phyloP scores from a whole-genome alignment of 2,329 filamentous ascomycete species.

The Davidsoniella virescens region DNA sequence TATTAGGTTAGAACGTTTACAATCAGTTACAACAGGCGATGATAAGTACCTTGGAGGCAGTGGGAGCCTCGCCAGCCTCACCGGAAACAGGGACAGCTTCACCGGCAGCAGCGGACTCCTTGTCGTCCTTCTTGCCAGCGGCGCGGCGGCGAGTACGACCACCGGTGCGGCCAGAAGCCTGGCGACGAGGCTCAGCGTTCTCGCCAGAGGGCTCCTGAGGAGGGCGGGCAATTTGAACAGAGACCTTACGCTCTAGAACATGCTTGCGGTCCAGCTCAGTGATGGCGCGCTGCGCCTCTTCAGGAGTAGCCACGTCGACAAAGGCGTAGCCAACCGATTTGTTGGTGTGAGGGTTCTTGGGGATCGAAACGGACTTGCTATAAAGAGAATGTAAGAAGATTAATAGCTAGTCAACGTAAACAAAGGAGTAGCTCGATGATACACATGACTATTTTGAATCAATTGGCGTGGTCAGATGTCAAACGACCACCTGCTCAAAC shows the following conservation, averaged over 20 bases:
- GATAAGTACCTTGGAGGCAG: conserved; percentile 14
- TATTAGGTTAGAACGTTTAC: neutral
- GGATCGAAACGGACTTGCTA: conserved; percentile 97
- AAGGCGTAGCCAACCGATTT: conserved; percentile 98
- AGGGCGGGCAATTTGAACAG: conserved; percentile 95
- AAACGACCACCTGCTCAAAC: neutral
- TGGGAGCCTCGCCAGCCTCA: conserved; percentile 30
- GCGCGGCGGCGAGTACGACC: conserved; percentile 52
- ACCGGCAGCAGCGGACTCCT: conserved; percentile 14
- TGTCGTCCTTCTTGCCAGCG: conserved; percentile 33
- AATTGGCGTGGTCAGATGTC: neutral
- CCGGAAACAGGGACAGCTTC: conserved; percentile 23
- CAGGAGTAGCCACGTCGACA: conserved; percentile 88
- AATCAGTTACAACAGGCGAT: neutral
- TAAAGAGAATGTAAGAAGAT: conserved; percentile 17
- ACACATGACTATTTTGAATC: neutral
- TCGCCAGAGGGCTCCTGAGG: conserved; percentile 76
- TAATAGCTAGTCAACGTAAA: neutral
- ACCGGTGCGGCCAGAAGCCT: conserved; percentile 47
- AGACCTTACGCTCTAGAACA: conserved; percentile 97
- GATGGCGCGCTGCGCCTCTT: conserved; percentile 91
- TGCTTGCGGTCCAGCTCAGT: conserved; percentile 91
- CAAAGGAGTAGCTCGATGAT: too few relatives aligned
- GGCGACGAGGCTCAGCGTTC: conserved; percentile 46
- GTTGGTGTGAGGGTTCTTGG: conserved; percentile 97